Evolutionary conservation across 768 basidiomycete species (phyloP), one percentile per base, ranked within the genome.

Genomic region (Xerocomus brunneocitrinus): DNA sequence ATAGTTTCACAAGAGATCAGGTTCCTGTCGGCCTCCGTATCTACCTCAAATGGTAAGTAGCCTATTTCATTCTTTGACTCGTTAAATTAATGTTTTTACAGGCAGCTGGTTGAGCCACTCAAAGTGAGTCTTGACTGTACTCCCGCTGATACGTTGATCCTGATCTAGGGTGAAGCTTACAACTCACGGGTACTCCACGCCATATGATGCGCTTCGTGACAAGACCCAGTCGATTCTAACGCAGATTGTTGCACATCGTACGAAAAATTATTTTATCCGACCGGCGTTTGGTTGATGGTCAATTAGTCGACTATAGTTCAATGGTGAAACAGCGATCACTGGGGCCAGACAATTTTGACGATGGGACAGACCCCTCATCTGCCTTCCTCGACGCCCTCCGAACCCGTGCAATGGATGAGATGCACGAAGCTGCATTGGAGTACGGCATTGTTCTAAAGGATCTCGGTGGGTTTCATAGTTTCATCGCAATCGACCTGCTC

Each of bases 211-310:
- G 0, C 76, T 88, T 42, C 66, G 73, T 44, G 90, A 92, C 69
- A 92, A 92, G 74, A 87, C 89, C 0, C 91, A 91, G 68, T 89
- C 87, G 0, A 91, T 92, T 55, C 68, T 92, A 49, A 92, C 89
- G 0, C 90, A 91, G 68, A 90, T 92, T 32, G 87, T 91, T 19
- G 84, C 89, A 5, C 89, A 91, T 65, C 74, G 87, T 68, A 75
- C 72, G 71, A 77, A n/a, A 55, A 56, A 22, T 34, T 45, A 2
- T 32, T 27, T 19, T 54, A 13, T n/a, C 45, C 7, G 9, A 3
- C 6, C 6, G 9, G 4, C 12, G 5, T 14, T 46, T 32, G 44
- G 51, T 16, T 54, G 8, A 55, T 35, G 2, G 40, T 44, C 45
- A 43, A 27, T 49, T 5, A 82, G 67, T 81, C 32, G 80, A 81